Evolutionary conservation across 352 stramenopile species (phyloP).

Genomic region (Blastocystis sp.): DNA sequence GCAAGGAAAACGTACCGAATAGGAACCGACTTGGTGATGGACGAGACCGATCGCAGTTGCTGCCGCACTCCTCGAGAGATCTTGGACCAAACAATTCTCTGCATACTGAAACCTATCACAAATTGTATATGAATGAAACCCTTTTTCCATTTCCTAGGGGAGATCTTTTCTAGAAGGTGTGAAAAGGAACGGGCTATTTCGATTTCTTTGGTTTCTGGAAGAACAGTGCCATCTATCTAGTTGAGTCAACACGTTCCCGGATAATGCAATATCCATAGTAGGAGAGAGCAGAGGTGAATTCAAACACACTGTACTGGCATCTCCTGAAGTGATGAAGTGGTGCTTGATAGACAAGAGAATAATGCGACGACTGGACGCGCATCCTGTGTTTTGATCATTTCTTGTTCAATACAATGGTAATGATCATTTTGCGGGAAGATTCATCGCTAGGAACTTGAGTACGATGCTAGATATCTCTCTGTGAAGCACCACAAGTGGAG

Average conservation of each 20-base stretch:
- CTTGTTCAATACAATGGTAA: constrained; percentile 19
- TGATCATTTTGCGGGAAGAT: no score
- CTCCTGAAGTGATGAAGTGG: neutral
- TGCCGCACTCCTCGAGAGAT: neutral
- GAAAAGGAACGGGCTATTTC: no score
- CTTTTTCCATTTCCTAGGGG: no score
- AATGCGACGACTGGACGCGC: neutral
- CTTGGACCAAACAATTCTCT: no score
- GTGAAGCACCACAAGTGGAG: constrained; percentile 57
- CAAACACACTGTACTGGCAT: neutral
- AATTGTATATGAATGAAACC: no score
- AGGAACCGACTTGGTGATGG: neutral
- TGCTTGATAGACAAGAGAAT: constrained; percentile 42
- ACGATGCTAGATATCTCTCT: constrained; percentile 57
- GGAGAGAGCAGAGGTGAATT: neutral
- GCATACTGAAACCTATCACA: no score
- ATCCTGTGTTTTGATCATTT: constrained; percentile 32
- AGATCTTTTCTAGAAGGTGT: no score
- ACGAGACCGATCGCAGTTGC: neutral
- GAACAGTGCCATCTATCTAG: no score
- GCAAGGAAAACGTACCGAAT: neutral
- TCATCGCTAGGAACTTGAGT: constrained; percentile 53
- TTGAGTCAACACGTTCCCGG: no score
- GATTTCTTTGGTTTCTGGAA: no score
- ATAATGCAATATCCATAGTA: no score